Evolutionary conservation across 306 rosid species (phyloP), one percentile per base, ranked within the genome.

Genomic region (Echinosophora koreensis): DNA sequence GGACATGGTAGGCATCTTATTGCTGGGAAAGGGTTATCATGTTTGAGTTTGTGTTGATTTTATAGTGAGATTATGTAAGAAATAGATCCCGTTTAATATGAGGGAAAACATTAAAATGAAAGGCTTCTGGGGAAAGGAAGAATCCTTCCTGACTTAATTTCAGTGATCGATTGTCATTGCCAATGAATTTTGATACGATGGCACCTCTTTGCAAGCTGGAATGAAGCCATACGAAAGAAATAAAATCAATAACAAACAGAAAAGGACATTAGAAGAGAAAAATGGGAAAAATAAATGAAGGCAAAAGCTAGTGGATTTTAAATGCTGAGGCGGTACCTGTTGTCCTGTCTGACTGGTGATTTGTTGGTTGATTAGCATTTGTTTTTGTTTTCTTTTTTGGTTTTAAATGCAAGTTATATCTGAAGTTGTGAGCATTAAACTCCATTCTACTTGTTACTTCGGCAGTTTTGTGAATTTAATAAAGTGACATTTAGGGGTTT

Each of bases 31-130:
- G 49, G 37, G 56, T 63, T 44, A 30, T 52, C 41, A 16, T 32
- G 59, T 17, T 32, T 11, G 52, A 72, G 8, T 52, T 55, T 55
- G 73, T 56, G 12, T 63, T 62, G 78, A 71, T 71, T 79, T 63
- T 7, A 30, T 5, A 17, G 6, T 22, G 78, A 72, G 61, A 16
- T 55, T 72, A 51, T 12, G 27, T 79, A 49, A 52, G 62, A 64
- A 17, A 80, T 64, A 12, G 42, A 51, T 38, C 11, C 27, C 27
- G 8, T 51, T 34, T 76, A 62, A 15, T 57, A 11, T 62, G 17
- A 42, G 55, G 51, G 51, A 18, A 39, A 35, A 39, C 55, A 41
- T 52, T 28, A n/a, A 12, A 66, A 35, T 35, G 38, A 35, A 35
- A 52, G 6, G 35, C 47, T 65, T 42, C 69, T 59, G 46, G 54